Percentiles rank a stretch among this genome's conserved stretches.
Evolutionary conservation across 2,329 filamentous ascomycete species (phyloP).

Genomic region (Claviceps lovelessii): DNA sequence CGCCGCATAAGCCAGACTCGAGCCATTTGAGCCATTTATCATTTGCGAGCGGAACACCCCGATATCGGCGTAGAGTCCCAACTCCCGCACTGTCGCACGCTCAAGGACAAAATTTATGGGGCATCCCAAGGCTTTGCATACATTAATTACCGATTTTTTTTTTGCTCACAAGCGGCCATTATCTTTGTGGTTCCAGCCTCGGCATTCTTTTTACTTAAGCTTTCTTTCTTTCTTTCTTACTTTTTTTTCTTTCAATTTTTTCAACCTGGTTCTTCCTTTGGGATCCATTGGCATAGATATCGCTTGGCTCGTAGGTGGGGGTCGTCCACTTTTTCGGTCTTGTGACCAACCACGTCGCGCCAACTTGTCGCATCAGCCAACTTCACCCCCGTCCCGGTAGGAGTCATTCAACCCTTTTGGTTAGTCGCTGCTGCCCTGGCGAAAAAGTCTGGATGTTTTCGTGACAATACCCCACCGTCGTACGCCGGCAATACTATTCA

Average conservation of each 20-base stretch:
- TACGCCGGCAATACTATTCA: conserved; percentile 16
- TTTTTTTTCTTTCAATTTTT: not conserved
- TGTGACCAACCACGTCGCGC: conserved; percentile 4
- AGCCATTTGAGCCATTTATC: too few relatives aligned
- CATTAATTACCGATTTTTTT: too few relatives aligned
- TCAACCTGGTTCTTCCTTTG: not conserved
- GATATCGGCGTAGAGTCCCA: too few relatives aligned
- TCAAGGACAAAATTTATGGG: too few relatives aligned
- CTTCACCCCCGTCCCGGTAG: not conserved
- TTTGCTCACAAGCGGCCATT: too few relatives aligned
- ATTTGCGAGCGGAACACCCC: too few relatives aligned
- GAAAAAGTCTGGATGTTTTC: conserved; percentile 1
- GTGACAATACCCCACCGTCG: conserved; percentile 13
- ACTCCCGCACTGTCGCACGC: too few relatives aligned
- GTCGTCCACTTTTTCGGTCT: conserved; percentile 1
- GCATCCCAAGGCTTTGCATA: too few relatives aligned
- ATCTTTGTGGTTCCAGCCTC: too few relatives aligned
- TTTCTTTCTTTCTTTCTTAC: too few relatives aligned
- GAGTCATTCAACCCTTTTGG: not conserved
- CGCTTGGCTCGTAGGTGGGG: not conserved
- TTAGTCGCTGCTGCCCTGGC: not conserved
- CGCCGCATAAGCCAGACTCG: too few relatives aligned
- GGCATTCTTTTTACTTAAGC: too few relatives aligned
- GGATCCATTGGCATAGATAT: not conserved
- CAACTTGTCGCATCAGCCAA: not conserved